Evolutionary conservation across 768 basidiomycete species (phyloP).

Genomic region (Mycena filopes): DNA sequence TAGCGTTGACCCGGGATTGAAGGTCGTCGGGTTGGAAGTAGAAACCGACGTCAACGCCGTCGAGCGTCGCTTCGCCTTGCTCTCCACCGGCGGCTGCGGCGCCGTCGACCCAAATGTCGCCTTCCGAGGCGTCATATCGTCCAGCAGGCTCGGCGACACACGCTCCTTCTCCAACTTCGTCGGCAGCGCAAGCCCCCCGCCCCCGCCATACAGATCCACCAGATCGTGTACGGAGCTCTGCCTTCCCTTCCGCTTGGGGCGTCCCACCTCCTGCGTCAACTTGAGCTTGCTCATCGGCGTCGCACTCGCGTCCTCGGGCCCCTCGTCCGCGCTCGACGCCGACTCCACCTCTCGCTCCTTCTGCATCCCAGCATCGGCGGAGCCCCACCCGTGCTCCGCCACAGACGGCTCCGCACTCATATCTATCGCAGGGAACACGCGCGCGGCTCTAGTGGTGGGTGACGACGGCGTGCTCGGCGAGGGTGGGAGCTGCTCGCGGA

Average conservation of each 20-base stretch:
- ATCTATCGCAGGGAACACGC: constrained; percentile 48
- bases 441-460: constrained; percentile 29
- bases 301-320: constrained; percentile 56
- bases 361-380: constrained; percentile 31
- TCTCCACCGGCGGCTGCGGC: constrained; percentile 21
- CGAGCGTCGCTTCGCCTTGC: constrained; percentile 33
- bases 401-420: constrained; percentile 54
- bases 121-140: constrained; percentile 30
- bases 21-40: constrained; percentile 11
- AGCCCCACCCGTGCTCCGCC: constrained; percentile 21
- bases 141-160: constrained; percentile 35
- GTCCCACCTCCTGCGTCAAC: constrained; percentile 38
- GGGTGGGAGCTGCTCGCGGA: constrained; percentile 36
- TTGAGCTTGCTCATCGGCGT: constrained; percentile 36
- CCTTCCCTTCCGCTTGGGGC: constrained; percentile 60
- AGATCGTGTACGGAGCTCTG: constrained; percentile 89
- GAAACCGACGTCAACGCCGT: constrained; percentile 26
- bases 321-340: constrained; percentile 71
- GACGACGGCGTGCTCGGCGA: constrained; percentile 38
- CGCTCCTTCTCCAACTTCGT: constrained; percentile 53
- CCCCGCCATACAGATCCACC: constrained; percentile 82
- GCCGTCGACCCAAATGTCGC: constrained; percentile 19
- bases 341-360: constrained; percentile 51
- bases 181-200: constrained; percentile 41
- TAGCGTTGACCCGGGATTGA: constrained; percentile 28